Percentiles rank a stretch among this genome's conserved stretches.
Evolutionary conservation across 2,329 filamentous ascomycete genomes (phyloP).

Genomic region (Ophidiomyces ophidiicola): DNA sequence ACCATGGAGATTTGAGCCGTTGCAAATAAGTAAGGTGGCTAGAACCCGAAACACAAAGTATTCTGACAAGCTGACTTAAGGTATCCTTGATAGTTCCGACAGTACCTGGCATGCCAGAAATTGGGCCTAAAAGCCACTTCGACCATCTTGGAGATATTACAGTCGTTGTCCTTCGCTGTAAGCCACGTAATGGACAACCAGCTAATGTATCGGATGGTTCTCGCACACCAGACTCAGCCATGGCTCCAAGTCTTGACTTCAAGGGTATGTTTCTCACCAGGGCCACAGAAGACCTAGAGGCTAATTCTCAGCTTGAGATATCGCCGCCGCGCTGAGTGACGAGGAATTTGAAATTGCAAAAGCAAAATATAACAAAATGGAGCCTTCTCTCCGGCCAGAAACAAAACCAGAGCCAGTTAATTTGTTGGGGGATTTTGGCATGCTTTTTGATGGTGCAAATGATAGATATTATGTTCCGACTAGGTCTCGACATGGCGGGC

Average conservation of each 20-base stretch:
- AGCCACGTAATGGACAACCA: conserved; percentile 1
- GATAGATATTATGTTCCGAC: conserved; percentile 1
- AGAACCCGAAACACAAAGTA: background rate
- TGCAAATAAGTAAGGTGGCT: conserved; percentile 35
- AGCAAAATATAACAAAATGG: background rate
- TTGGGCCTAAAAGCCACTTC: conserved; percentile 11
- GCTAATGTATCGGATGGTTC: conserved; percentile 10
- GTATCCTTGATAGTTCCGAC: conserved; percentile 1
- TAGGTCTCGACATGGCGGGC: background rate
- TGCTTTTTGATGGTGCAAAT: conserved; percentile 13
- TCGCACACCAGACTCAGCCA: conserved; percentile 14
- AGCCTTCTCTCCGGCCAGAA: background rate
- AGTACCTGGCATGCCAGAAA: conserved; percentile 11
- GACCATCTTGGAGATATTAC: conserved; percentile 22
- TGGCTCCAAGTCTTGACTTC: conserved; percentile 17
- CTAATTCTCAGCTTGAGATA: conserved; percentile 4
- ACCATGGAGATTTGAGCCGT: conserved; percentile 42
- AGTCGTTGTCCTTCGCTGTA: conserved; percentile 23
- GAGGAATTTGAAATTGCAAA: conserved; percentile 8
- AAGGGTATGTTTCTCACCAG: conserved; percentile 14
- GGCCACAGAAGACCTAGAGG: too few relatives aligned
- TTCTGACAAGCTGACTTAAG: background rate
- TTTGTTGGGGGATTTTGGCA: conserved; percentile 6
- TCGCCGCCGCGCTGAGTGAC: conserved; percentile 4
- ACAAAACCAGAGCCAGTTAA: conserved; percentile 1